phyloP scores from a whole-genome alignment of 148 eudicot genomes.

The Linanthus parryae region DNA sequence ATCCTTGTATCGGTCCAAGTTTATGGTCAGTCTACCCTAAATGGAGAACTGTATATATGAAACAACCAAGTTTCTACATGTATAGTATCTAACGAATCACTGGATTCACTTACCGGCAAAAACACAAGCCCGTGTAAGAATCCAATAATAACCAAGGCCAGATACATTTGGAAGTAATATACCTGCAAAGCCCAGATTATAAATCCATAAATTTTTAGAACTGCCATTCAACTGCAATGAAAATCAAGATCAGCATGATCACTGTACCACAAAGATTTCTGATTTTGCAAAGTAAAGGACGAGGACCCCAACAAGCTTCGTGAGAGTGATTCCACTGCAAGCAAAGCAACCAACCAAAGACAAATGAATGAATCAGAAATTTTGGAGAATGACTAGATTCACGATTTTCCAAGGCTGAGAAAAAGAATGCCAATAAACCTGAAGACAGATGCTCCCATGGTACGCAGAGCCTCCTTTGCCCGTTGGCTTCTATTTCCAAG shows the following conservation, averaged over 20 bases:
- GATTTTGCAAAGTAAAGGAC: slow-evolving; percentile 63
- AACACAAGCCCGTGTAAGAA: slow-evolving; percentile 71
- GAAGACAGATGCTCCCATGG: slow-evolving; percentile 77
- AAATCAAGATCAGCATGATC: slow-evolving; percentile 5
- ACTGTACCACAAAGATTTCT: slow-evolving; percentile 63
- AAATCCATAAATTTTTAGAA: neutral
- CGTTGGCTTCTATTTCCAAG: slow-evolving; percentile 46
- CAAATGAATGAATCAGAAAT: neutral
- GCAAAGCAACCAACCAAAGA: neutral
- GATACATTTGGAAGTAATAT: slow-evolving; percentile 74
- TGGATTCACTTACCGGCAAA: slow-evolving; percentile 51
- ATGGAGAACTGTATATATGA: neutral
- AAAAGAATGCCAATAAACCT: slow-evolving; percentile 26
- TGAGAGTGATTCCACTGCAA: slow-evolving; percentile 66
- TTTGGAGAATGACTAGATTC: neutral
- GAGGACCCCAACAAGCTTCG: slow-evolving; percentile 63
- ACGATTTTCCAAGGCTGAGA: neutral
- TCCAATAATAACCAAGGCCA: slow-evolving; percentile 61
- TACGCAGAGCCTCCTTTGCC: slow-evolving; percentile 43
- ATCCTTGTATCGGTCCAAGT: too few relatives aligned
- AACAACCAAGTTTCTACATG: neutral
- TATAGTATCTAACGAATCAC: too few relatives aligned
- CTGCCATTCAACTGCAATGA: slow-evolving; percentile 2
- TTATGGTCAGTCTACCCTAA: neutral
- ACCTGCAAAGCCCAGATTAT: slow-evolving; percentile 30